Conservation (phyloP, 352 stramenopile species). For the Hyphochytrium catenoides region DNA sequence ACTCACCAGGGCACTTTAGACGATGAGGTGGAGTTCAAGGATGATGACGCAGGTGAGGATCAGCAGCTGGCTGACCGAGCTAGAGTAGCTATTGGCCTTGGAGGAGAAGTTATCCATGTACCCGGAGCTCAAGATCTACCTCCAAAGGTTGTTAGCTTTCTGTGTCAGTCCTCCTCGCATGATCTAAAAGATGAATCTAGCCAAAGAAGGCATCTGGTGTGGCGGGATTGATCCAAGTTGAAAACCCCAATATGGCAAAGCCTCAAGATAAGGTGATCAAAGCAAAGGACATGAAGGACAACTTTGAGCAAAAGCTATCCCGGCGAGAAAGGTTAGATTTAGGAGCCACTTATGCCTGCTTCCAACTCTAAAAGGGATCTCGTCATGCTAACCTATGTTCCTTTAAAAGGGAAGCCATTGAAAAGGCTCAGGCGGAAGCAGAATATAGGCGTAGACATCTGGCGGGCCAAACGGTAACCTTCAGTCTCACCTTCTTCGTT, state of each 20-base stretch:
- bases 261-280: conserved; percentile 56
- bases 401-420: conserved; percentile 28
- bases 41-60: conserved; percentile 32
- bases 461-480: conserved; percentile 37
- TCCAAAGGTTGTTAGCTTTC: too few relatives aligned
- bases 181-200: conserved; percentile 7
- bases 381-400: not conserved
- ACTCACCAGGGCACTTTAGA: too few relatives aligned
- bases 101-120: too few relatives aligned
- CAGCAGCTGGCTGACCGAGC: conserved; percentile 34
- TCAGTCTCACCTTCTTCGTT: not conserved
- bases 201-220: conserved; percentile 35
- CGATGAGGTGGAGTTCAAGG: conserved; percentile 15
- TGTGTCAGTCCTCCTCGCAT: too few relatives aligned
- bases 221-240: conserved; percentile 30
- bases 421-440: conserved; percentile 40
- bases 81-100: conserved; percentile 22
- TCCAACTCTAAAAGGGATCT: not conserved
- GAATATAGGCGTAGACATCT: conserved; percentile 59
- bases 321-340: conserved; percentile 34
- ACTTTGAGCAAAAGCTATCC: conserved; percentile 36
- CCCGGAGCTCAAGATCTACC: too few relatives aligned
- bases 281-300: conserved; percentile 43
- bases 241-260: conserved; percentile 50
- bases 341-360: not conserved